Percentiles rank a stretch among this genome's conserved stretches.
Conservation (phyloP, 345 rosid species). For the Hibiscus tridactylites region DNA sequence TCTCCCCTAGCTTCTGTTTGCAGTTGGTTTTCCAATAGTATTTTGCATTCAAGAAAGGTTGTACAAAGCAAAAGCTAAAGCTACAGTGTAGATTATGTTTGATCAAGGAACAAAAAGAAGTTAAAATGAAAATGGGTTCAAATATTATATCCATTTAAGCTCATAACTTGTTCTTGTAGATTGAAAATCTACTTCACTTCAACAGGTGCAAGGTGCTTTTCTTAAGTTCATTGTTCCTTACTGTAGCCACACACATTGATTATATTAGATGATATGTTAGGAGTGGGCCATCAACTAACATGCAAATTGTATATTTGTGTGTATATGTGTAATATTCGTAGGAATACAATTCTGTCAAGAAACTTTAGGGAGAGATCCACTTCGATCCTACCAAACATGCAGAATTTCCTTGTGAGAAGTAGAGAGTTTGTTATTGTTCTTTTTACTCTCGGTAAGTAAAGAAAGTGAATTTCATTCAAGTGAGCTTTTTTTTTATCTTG, state of each 20-base stretch:
- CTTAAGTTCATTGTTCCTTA: not conserved
- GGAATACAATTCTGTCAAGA: not conserved
- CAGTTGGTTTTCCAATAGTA: not conserved
- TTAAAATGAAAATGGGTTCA: not conserved
- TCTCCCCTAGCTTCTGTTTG: not conserved
- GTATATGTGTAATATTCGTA: not conserved
- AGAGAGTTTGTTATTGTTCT: not conserved
- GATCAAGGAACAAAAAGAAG: not conserved
- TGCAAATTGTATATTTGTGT: not conserved
- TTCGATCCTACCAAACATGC: not conserved
- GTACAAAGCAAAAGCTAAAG: not conserved
- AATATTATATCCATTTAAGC: not conserved
- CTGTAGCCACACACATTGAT: not conserved
- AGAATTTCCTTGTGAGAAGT: not conserved
- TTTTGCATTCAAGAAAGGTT: not conserved
- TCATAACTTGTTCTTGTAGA: not conserved
- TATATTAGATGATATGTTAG: not conserved
- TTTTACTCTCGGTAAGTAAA: not conserved
- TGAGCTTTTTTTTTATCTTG: not conserved
- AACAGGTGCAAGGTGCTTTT: not conserved
- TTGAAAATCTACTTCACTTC: not conserved
- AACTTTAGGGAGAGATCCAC: not conserved
- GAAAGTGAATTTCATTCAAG: not conserved
- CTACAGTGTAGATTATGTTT: not conserved
- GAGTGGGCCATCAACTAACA: not conserved